Percentiles rank a stretch among this genome's conserved stretches.
These are phyloP conservation scores for Quercus phellos DNA, from an alignment of 331 rosid species.

Conservation along the genomic window DNA sequence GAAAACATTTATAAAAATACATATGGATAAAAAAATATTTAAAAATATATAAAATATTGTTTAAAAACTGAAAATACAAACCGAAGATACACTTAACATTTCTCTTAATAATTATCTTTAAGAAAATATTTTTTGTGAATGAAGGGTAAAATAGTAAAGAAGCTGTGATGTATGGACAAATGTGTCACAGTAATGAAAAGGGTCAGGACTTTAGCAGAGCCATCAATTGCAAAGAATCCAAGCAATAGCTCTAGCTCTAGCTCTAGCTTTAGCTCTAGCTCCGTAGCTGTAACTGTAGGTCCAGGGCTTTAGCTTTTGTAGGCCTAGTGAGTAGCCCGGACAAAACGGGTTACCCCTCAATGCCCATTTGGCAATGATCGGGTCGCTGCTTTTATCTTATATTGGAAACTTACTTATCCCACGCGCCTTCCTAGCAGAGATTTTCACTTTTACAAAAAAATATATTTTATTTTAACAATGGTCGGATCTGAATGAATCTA, in stretches of 20 bases:
- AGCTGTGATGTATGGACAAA: conserved; percentile 6
- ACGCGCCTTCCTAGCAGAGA: conserved; percentile 24
- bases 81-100: too few relatives aligned
- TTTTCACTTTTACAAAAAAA: too few relatives aligned
- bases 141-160: conserved; percentile 12
- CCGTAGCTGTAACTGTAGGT: background rate
- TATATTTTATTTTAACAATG: too few relatives aligned
- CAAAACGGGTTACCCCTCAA: conserved; percentile 53
- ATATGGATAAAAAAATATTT: too few relatives aligned
- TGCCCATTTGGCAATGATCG: conserved; percentile 27
- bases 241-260: conserved; percentile 8
- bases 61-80: too few relatives aligned
- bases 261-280: too few relatives aligned
- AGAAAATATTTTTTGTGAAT: background rate
- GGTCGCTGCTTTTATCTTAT: conserved; percentile 18
- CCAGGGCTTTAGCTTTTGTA: background rate
- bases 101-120: too few relatives aligned
- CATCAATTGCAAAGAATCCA: conserved; percentile 35
- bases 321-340: conserved; percentile 38
- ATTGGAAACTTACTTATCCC: conserved; percentile 11
- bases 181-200: conserved; percentile 18
- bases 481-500: too few relatives aligned
- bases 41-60: too few relatives aligned
- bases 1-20: too few relatives aligned
- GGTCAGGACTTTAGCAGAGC: conserved; percentile 29